Base-by-base conservation (phyloP, 805 yeast genomes). In the Sungouiella blattae region DNA sequence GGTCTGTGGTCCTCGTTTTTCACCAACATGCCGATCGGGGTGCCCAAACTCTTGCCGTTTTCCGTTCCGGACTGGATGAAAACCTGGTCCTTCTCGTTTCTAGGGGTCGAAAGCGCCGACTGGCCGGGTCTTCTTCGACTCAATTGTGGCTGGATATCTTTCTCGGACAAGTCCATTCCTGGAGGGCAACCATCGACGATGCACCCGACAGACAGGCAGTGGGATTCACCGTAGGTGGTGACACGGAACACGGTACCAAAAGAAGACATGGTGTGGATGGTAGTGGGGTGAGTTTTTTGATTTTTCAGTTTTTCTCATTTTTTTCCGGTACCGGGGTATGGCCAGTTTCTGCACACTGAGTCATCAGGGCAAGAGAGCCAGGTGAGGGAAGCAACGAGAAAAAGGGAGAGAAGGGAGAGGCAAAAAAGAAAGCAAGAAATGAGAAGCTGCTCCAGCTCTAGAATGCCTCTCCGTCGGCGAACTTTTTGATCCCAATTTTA, bases 131-230 rank as follows among this genome's bases (percentile, higher is more conserved):
- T 83, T 73, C 98, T 83, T 68, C 98, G 80, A 15, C 95, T 81
- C 51, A 93, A 68, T 70, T 93, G 98, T 12, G 97, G 95, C 69
- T 93, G 98, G 48, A 93, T 77, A 56, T 93, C 98, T 4, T 68
- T 78, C 62, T 87, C 97, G 12, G 83, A 74, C 35, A 93, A 75
- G 6, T 78, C 73, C 77, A 93, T 72, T 21, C 96, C 96, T 18
- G 98, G 97, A 20, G 98, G 98, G 27, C 88, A 93, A 40, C 98
- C 98, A 50, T 93, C 98, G 26, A 93, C 96, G 43, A 93, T 93
- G 66, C 98, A 93, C 21, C 98, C 98, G 27, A 93, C 98, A 7
- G 96, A 86, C 53, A 80, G 84, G 69, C 98, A 93, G 69, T 93
- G 98, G 6, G 96, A 87, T 61, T 93, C 98, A 47, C 98, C 98